phyloP scores from a whole-genome alignment of 768 basidiomycete genomes.

The Hericium rajendrae region DNA sequence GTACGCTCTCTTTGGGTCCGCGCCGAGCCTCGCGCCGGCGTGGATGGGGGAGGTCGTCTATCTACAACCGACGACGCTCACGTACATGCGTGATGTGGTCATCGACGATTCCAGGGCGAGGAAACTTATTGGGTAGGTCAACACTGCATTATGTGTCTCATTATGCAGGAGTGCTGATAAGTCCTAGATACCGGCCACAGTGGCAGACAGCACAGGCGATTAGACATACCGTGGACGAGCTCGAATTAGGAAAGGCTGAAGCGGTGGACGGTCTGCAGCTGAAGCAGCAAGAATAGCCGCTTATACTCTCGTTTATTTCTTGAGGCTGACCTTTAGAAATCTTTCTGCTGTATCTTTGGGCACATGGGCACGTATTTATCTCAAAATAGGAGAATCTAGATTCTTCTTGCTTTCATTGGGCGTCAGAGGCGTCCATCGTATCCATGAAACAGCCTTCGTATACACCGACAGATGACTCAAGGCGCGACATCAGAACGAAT shows the following conservation, averaged over 20 bases:
- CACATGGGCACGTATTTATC: too few relatives aligned
- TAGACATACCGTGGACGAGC: slow-evolving; percentile 25
- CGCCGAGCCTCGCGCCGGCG: slow-evolving; percentile 18
- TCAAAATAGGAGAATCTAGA: too few relatives aligned
- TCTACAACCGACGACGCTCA: slow-evolving; percentile 24
- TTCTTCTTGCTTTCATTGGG: too few relatives aligned
- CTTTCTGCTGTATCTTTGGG: too few relatives aligned
- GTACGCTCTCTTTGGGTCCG: slow-evolving; percentile 8
- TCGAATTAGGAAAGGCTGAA: slow-evolving; percentile 20
- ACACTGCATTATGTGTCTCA: neutral
- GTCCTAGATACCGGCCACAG: slow-evolving; percentile 20
- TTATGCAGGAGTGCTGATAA: neutral
- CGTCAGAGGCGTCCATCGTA: too few relatives aligned
- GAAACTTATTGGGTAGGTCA: slow-evolving; percentile 21
- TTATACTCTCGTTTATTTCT: too few relatives aligned
- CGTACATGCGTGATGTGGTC: slow-evolving; percentile 21
- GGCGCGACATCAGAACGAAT: too few relatives aligned
- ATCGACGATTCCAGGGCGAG: slow-evolving; percentile 28
- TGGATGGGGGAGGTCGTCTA: slow-evolving; percentile 25
- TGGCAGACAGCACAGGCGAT: slow-evolving; percentile 25
- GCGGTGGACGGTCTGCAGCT: slow-evolving; percentile 2
- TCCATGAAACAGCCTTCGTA: too few relatives aligned
- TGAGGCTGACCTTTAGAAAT: too few relatives aligned
- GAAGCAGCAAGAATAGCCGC: neutral
- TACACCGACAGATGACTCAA: too few relatives aligned